These are phyloP conservation scores for Cymbopogon citratus DNA, from an alignment of 176 grass and related monocot species.

Conservation along the genomic window DNA sequence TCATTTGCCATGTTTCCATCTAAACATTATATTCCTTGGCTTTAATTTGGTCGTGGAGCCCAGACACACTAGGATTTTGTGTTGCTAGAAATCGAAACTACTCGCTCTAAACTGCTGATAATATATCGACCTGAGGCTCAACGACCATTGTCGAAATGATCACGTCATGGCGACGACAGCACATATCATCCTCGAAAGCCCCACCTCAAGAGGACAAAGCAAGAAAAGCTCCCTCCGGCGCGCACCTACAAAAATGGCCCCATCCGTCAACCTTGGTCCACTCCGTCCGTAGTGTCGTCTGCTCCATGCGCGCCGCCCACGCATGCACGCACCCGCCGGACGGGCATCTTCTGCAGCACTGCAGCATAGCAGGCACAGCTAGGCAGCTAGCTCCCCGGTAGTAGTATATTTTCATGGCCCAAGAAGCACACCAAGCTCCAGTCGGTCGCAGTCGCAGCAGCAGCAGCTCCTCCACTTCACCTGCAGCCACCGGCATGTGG, in stretches of 20 bases:
- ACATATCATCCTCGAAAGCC: constrained; percentile 21
- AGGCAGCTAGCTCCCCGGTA: background rate
- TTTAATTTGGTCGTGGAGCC: background rate
- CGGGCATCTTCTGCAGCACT: background rate
- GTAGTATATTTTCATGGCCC: constrained; percentile 33
- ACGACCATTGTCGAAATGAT: background rate
- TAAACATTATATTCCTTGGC: background rate
- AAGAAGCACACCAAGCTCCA: constrained; percentile 13
- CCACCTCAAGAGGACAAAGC: background rate
- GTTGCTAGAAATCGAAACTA: background rate
- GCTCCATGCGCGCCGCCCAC: background rate
- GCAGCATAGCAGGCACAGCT: background rate
- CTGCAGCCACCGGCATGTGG: constrained; percentile 17
- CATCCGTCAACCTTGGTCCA: constrained; percentile 23
- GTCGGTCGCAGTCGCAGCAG: background rate
- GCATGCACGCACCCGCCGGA: background rate
- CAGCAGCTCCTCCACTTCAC: constrained; percentile 16
- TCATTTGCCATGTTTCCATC: constrained; percentile 7
- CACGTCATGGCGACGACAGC: background rate
- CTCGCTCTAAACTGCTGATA: too few species aligned
- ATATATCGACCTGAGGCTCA: background rate
- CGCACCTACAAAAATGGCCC: constrained; percentile 29
- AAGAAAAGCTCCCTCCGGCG: background rate
- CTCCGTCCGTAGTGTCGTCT: constrained; percentile 3
- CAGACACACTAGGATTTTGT: background rate